A percentile compares a stretch with the other conserved stretches of the same genome.
Conservation (phyloP, 441 rosid species). For the Gossypium gossypioides region DNA sequence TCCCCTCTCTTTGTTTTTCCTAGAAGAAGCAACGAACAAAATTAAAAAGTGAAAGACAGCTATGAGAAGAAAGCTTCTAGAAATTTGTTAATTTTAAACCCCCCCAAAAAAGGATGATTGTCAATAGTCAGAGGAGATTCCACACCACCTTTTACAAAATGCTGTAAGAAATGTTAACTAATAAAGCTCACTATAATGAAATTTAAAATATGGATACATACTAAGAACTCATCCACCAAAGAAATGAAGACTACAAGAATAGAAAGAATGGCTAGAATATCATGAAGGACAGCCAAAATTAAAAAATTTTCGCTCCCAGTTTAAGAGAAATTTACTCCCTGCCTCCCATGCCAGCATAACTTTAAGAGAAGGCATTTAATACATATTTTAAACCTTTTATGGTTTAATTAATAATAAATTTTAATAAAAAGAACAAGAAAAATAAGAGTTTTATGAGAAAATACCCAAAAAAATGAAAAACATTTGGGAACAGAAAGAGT, state of each 20-base stretch:
- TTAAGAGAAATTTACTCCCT: not conserved
- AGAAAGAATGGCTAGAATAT: not conserved
- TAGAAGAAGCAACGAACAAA: constrained; percentile 16
- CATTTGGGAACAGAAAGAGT: not conserved
- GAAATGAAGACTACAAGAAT: not conserved
- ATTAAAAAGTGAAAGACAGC: not conserved
- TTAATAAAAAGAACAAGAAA: not conserved
- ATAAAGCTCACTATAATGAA: not conserved
- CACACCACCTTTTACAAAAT: not conserved
- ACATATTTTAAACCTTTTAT: not conserved
- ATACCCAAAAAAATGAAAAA: not conserved
- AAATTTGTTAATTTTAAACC: not conserved
- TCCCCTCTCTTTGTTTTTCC: constrained; percentile 87
- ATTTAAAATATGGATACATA: not conserved
- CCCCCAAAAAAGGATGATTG: not conserved
- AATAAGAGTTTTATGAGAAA: not conserved
- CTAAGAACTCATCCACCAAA: not conserved
- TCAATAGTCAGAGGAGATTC: not conserved
- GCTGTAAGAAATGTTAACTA: not conserved
- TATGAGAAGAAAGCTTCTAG: not conserved
- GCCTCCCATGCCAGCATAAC: not conserved
- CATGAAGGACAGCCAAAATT: not conserved
- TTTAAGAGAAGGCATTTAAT: not conserved
- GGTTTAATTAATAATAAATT: not conserved
- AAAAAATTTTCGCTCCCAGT: not conserved